Base-by-base conservation (phyloP, 2,329 filamentous ascomycete species). In the Hymenoscyphus repandus region DNA sequence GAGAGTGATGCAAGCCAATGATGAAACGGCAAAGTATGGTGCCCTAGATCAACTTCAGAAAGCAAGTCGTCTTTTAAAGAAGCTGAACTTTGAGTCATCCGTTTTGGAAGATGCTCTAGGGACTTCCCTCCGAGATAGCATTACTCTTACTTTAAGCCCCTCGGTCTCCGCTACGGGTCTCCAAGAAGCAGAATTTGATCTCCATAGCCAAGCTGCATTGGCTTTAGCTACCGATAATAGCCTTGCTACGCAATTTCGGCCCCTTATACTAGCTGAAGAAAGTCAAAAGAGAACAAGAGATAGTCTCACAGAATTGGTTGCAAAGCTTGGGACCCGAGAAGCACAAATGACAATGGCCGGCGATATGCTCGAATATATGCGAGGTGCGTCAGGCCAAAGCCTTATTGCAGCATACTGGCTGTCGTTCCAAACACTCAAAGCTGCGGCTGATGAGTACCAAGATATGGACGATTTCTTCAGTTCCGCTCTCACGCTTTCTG, bases 341-440 rank as follows among this genome's bases (percentile, higher is more conserved):
- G 74, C 79, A 43, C 78, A 82, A 52, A 69, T 84, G 6, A 75
- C 69, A 11, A 74, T 95, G 43, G 81, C 82, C 4, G 74, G 74
- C 15, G 79, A 82, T 18, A 78, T 95, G 68, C 70, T 91, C 22
- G 78, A 82, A 41, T 78, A 79, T 49, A 69, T 85, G 4, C 78
- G 80, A 47, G 74, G 79, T 30, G 77, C 79, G 2, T 72, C 75
- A 3, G 79, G 80, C 0, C 72, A 80, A 15, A 72, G 74, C 33
- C 79, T 83, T 56, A 68, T 92, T 22, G 82, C 89, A 11, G 81
- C 85, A 2, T 87, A 89, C 60, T 96, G 91, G 91, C 72, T 96
- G 2, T 79, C 86, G 0, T 80, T 91, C 50, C 81, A 87, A 58
- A 75, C 92, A 1, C 68, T 91, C 7, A 83, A 83, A 62, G 75